Conservation (phyloP, 2,329 filamentous ascomycete genomes). For the Akanthomyces uredinophilus region DNA sequence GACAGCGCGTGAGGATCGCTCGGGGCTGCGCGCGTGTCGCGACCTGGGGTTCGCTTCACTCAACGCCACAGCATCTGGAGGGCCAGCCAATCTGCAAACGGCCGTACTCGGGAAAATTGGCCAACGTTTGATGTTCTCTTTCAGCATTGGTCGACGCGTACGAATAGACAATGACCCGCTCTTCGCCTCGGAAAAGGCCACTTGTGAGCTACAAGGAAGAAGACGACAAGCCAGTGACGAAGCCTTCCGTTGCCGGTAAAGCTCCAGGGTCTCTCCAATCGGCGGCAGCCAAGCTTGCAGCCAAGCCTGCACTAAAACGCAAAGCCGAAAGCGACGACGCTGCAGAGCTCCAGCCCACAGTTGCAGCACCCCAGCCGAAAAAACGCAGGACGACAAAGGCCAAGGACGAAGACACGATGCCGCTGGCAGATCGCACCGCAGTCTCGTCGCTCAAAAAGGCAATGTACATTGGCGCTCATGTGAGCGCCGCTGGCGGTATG, state of each 20-base stretch:
- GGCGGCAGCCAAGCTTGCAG: slow-evolving; percentile 13
- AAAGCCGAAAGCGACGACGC: slow-evolving; percentile 21
- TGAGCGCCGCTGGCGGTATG: slow-evolving; percentile 79
- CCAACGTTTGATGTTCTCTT: not conserved
- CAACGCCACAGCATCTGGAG: not conserved
- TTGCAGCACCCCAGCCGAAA: slow-evolving; percentile 28
- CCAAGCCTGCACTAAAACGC: slow-evolving; percentile 23
- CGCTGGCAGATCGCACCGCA: slow-evolving; percentile 64
- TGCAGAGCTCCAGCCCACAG: slow-evolving; percentile 18
- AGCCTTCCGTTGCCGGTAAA: slow-evolving; percentile 16
- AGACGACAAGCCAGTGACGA: slow-evolving; percentile 17
- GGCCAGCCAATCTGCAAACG: not conserved
- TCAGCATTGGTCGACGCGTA: not conserved
- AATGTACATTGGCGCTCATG: slow-evolving; percentile 88
- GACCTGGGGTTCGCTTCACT: not conserved
- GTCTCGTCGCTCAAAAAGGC: slow-evolving; percentile 56
- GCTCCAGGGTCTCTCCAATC: slow-evolving; percentile 20
- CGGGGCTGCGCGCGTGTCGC: not conserved
- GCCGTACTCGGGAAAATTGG: not conserved
- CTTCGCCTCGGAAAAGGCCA: slow-evolving; percentile 29
- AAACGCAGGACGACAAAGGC: slow-evolving; percentile 38
- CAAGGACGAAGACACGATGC: slow-evolving; percentile 44
- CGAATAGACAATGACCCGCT: slow-evolving; percentile 27
- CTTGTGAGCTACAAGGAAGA: slow-evolving; percentile 29
- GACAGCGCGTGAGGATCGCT: slow-evolving; percentile 1